phyloP scores from a whole-genome alignment of 257 asterid genomes.

The Solanum chiquidenum region DNA sequence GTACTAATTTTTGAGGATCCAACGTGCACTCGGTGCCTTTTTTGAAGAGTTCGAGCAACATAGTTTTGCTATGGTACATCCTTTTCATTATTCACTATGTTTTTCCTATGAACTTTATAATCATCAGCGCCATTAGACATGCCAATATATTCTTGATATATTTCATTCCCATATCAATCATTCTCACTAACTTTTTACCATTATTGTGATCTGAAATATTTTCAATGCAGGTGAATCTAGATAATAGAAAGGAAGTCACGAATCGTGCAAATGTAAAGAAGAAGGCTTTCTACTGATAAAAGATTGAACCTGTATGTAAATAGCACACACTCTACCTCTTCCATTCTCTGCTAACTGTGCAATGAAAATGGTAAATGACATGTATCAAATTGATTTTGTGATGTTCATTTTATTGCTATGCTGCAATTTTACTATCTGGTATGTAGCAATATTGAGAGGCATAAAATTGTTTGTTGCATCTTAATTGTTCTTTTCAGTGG shows the following conservation, averaged over 20 bases:
- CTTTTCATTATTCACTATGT: background rate
- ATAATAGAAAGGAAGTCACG: slow-evolving; percentile 2
- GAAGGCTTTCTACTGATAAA: slow-evolving; percentile 15
- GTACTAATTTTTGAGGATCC: background rate
- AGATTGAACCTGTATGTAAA: background rate
- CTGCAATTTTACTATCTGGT: background rate
- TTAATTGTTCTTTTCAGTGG: background rate
- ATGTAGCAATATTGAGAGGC: background rate
- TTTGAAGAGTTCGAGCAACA: background rate
- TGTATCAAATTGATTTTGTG: background rate
- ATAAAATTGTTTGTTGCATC: background rate
- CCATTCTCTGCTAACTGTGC: background rate
- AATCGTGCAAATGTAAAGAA: slow-evolving; percentile 2
- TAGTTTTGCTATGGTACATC: background rate
- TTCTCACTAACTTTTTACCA: background rate
- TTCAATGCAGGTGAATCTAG: slow-evolving; percentile 15
- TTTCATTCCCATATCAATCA: background rate
- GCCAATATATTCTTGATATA: background rate
- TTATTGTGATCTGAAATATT: background rate
- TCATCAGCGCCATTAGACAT: background rate
- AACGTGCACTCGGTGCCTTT: background rate
- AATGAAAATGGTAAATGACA: background rate
- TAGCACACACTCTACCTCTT: background rate
- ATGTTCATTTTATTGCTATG: background rate
- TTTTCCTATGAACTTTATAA: background rate